phyloP scores from a whole-genome alignment of 331 rosid species.

The Quercus lobata region DNA sequence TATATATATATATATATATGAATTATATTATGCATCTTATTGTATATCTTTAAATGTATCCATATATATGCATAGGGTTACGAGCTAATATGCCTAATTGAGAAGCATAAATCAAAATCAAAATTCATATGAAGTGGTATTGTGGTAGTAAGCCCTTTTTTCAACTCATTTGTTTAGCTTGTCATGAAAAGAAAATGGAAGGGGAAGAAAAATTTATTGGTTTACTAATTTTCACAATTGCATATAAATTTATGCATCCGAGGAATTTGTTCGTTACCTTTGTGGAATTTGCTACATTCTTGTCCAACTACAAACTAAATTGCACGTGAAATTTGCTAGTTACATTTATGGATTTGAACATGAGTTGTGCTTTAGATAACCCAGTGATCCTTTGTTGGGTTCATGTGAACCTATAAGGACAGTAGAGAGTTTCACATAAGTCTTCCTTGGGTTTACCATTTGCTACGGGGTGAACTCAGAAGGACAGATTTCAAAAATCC shows the following conservation, averaged over 20 bases:
- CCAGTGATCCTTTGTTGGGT: constrained; percentile 92
- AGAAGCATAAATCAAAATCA: background rate
- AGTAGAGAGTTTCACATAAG: constrained; percentile 87
- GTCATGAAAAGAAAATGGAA: background rate
- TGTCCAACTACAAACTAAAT: constrained; percentile 6
- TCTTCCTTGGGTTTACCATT: constrained; percentile 99
- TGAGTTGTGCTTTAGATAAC: constrained; percentile 89
- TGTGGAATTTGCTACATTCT: too few relatives aligned
- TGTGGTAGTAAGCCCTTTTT: background rate
- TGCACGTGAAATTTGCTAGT: constrained; percentile 1
- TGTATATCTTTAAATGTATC: too few relatives aligned
- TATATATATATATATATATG: too few relatives aligned
- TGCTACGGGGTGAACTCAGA: constrained; percentile 81
- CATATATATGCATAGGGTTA: too few relatives aligned
- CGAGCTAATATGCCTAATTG: background rate
- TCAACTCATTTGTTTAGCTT: background rate
- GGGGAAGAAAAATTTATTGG: background rate
- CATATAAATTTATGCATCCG: background rate
- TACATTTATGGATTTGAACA: constrained; percentile 98
- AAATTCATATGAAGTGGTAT: too few relatives aligned
- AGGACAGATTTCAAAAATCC: too few relatives aligned
- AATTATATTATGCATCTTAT: too few relatives aligned
- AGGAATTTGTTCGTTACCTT: background rate
- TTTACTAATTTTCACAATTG: background rate
- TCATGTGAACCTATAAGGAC: constrained; percentile 96